Conservation (phyloP, 768 basidiomycete genomes). For the Agaricus subrufescens region DNA sequence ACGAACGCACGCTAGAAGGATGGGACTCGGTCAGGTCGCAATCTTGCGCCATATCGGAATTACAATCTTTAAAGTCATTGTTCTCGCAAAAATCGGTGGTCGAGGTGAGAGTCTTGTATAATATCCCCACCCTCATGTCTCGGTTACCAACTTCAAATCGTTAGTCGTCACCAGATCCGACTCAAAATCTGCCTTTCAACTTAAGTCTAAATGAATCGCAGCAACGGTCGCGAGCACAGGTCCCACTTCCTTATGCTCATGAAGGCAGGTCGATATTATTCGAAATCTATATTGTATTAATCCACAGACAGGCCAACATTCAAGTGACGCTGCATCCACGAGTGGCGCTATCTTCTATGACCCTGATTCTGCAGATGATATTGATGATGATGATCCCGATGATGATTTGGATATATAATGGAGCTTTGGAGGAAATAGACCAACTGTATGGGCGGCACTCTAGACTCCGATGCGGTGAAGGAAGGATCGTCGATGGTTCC, state of each 20-base stretch:
- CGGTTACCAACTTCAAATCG: background rate
- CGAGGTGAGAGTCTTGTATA: slow-evolving; percentile 21
- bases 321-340: slow-evolving; percentile 16
- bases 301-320: slow-evolving; percentile 27
- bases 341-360: slow-evolving; percentile 73
- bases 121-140: background rate
- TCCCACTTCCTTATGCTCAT: slow-evolving; percentile 88
- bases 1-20: slow-evolving; percentile 61
- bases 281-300: background rate
- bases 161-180: slow-evolving; percentile 47
- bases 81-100: slow-evolving; percentile 32
- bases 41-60: slow-evolving; percentile 43
- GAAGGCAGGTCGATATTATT: slow-evolving; percentile 47
- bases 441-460: background rate
- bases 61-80: slow-evolving; percentile 48
- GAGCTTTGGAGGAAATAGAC: background rate
- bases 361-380: slow-evolving; percentile 90
- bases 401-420: slow-evolving; percentile 83
- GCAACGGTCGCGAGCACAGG: slow-evolving; percentile 70
- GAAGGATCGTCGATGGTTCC: slow-evolving; percentile 1
- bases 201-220: slow-evolving; percentile 80
- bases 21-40: slow-evolving; percentile 38
- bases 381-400: slow-evolving; percentile 95
- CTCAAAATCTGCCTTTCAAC: slow-evolving; percentile 80
- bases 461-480: background rate